Evolutionary conservation across 75 land plant species (phyloP).

Genomic region (Selaginella moellendorffii): DNA sequence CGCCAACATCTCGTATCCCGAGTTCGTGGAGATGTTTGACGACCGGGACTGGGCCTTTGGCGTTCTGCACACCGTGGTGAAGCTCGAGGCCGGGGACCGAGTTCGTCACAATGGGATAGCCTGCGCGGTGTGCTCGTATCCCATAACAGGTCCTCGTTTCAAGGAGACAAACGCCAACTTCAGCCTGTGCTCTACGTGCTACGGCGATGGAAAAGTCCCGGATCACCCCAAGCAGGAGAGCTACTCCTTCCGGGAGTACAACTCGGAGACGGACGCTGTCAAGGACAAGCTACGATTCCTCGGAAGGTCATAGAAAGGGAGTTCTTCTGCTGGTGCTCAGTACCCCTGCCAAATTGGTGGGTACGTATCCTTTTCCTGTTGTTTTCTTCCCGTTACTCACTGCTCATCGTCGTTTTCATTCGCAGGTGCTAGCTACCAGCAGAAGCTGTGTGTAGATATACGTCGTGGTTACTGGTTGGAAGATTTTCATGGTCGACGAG

Average conservation of each 20-base stretch:
- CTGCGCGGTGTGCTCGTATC: not conserved
- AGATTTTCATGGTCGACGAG: too few relatives aligned
- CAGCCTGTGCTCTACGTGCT: constrained; percentile 67
- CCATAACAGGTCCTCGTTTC: not conserved
- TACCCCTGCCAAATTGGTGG: too few relatives aligned
- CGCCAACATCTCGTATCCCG: not conserved
- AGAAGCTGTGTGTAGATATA: too few relatives aligned
- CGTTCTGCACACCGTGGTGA: constrained; percentile 52
- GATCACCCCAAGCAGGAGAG: constrained; percentile 45
- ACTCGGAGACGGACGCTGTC: constrained; percentile 45
- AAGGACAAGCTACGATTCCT: constrained; percentile 71
- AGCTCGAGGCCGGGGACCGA: constrained; percentile 69
- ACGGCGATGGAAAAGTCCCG: constrained; percentile 90
- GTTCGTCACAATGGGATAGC: constrained; percentile 43
- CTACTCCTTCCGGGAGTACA: constrained; percentile 77
- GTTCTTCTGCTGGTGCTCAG: too few relatives aligned
- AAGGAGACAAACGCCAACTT: constrained; percentile 40
- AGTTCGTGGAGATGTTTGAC: constrained; percentile 75
- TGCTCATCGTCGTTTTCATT: too few relatives aligned
- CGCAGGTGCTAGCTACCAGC: too few relatives aligned
- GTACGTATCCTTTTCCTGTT: too few relatives aligned
- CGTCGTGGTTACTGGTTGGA: too few relatives aligned
- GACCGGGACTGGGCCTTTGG: constrained; percentile 90
- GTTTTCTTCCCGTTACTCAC: too few relatives aligned
- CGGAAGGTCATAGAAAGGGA: too few relatives aligned